These are phyloP conservation scores for Gossypium mustelinum DNA, from an alignment of 345 rosid genomes.

Conservation along the genomic window DNA sequence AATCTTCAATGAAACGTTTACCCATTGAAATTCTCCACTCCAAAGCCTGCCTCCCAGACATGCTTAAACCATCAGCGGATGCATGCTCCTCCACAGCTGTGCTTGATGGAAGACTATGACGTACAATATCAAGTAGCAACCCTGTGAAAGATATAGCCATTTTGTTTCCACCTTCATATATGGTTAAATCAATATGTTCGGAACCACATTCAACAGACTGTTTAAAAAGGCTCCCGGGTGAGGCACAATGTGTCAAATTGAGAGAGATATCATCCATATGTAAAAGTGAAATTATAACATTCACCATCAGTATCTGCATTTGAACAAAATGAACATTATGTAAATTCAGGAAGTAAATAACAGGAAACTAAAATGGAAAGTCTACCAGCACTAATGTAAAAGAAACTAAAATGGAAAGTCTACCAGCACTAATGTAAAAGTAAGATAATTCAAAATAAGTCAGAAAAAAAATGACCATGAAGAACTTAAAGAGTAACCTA, in stretches of 20 bases:
- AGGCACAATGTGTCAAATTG: slow-evolving; percentile 52
- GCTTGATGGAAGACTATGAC: slow-evolving; percentile 58
- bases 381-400: neutral
- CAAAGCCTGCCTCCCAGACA: slow-evolving; percentile 65
- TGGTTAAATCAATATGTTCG: slow-evolving; percentile 39
- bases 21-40: slow-evolving; percentile 85
- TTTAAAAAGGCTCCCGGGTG: slow-evolving; percentile 47
- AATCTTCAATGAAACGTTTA: slow-evolving; percentile 79
- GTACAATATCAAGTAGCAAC: slow-evolving; percentile 64
- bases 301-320: slow-evolving; percentile 92
- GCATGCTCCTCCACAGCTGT: slow-evolving; percentile 49
- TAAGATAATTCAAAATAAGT: neutral
- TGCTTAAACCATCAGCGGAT: slow-evolving; percentile 46
- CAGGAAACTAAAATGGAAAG: neutral
- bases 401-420: slow-evolving; percentile 5
- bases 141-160: slow-evolving; percentile 72
- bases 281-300: slow-evolving; percentile 74
- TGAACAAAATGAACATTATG: slow-evolving; percentile 25
- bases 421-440: neutral
- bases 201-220: slow-evolving; percentile 33
- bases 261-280: slow-evolving; percentile 78
- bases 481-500: neutral
- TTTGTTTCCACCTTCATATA: slow-evolving; percentile 61
- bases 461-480: neutral
- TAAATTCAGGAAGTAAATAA: slow-evolving; percentile 15